These are phyloP conservation scores for Fistulina hepatica DNA, from an alignment of 1,284 basidiomycete genomes.

Conservation along the genomic window DNA sequence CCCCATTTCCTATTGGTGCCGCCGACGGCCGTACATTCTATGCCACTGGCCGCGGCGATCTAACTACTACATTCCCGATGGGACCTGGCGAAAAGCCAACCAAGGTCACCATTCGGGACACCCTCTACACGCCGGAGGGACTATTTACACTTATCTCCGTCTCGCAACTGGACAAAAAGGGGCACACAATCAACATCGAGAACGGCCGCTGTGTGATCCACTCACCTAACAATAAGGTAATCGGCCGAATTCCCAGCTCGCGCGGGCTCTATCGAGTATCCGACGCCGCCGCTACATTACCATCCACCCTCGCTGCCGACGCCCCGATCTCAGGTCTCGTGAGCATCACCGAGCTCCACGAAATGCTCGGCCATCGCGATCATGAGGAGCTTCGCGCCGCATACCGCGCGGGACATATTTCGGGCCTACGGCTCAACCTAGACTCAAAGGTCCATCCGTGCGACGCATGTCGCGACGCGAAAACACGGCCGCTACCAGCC, in stretches of 20 bases:
- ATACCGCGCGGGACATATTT: constrained; percentile 6
- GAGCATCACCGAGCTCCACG: constrained; percentile 5
- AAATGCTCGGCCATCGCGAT: constrained; percentile 2
- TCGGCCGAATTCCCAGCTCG: constrained; percentile 6
- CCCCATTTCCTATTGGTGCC: constrained; percentile 8
- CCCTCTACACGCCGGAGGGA: constrained; percentile 2
- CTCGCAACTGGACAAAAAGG: constrained; percentile 6
- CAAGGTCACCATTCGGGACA: neutral
- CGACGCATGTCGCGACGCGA: constrained; percentile 2
- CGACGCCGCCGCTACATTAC: neutral
- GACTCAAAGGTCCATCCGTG: constrained; percentile 2
- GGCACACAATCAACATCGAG: constrained; percentile 9
- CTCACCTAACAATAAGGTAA: constrained; percentile 2
- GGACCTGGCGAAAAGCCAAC: constrained; percentile 4
- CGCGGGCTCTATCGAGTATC: constrained; percentile 9
- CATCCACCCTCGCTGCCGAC: neutral
- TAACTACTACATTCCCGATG: constrained; percentile 5
- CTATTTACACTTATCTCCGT: constrained; percentile 8
- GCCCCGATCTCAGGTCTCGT: neutral
- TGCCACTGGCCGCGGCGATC: constrained; percentile 8
- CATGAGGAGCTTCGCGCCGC: constrained; percentile 4
- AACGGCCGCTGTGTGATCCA: constrained; percentile 5
- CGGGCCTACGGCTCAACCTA: constrained; percentile 4
- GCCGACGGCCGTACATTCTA: constrained; percentile 10
- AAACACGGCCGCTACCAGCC: no score